These are phyloP conservation scores for Darksidea phi DNA, from an alignment of 495 filamentous ascomycete species.

Conservation along the genomic window DNA sequence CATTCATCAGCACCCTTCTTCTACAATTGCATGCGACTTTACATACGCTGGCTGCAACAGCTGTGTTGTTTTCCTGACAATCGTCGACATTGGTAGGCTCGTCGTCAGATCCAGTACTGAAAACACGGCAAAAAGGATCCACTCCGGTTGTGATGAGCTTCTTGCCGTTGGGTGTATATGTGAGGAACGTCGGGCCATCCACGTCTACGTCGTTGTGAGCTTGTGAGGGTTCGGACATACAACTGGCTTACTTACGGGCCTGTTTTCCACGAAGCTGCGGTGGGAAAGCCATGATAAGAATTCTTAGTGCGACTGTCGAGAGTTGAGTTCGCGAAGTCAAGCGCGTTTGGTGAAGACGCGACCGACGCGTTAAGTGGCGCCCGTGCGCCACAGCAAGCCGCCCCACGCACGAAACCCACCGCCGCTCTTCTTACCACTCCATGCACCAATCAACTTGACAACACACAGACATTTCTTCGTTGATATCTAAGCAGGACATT, in stretches of 20 bases:
- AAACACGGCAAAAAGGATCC: conserved; percentile 87
- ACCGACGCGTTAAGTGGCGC: conserved; percentile 20
- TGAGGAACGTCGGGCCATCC: conserved; percentile 62
- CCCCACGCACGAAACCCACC: too few species aligned
- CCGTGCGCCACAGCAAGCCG: too few species aligned
- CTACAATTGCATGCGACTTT: not conserved
- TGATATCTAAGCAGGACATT: too few species aligned
- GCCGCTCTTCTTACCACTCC: too few species aligned
- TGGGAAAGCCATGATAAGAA: conserved; percentile 25
- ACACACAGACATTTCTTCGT: too few species aligned
- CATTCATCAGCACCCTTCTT: not conserved
- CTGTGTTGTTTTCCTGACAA: conserved; percentile 74
- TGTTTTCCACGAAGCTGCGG: conserved; percentile 46
- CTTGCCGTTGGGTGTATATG: conserved; percentile 69
- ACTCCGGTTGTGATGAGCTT: conserved; percentile 80
- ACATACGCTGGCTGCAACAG: conserved; percentile 68
- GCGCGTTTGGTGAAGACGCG: conserved; percentile 2
- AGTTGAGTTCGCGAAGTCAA: not conserved
- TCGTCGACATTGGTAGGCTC: conserved; percentile 90
- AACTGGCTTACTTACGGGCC: conserved; percentile 46
- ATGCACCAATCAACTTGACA: too few species aligned
- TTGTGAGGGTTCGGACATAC: not conserved
- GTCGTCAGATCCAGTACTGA: conserved; percentile 83
- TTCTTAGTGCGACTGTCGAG: not conserved
- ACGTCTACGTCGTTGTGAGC: conserved; percentile 52